A percentile compares a stretch with the other conserved stretches of the same genome.
Conservation (phyloP, 2,329 filamentous ascomycete species). For the Capronia americana region DNA sequence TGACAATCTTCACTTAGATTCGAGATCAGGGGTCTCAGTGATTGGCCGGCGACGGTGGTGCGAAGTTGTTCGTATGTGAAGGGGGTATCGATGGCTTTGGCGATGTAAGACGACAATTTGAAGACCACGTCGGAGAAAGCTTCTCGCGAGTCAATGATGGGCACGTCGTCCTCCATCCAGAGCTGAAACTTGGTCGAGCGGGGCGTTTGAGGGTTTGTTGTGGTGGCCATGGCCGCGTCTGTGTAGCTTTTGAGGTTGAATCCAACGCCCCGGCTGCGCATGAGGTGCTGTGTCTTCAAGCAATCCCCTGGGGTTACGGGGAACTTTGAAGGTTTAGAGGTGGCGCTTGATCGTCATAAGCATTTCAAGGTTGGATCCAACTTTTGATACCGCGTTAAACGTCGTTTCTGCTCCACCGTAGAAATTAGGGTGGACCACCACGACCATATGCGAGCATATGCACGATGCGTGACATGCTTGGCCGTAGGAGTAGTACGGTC, state of each 20-base stretch:
- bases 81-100: slow-evolving; percentile 49
- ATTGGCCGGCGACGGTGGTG: slow-evolving; percentile 47
- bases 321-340: neutral
- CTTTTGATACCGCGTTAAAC: neutral
- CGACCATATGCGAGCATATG: too few species aligned
- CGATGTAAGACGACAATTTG: slow-evolving; percentile 52
- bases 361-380: neutral
- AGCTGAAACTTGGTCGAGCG: slow-evolving; percentile 31
- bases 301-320: neutral
- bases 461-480: too few species aligned
- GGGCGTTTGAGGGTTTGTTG: slow-evolving; percentile 34
- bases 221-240: slow-evolving; percentile 27
- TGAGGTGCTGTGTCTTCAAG: slow-evolving; percentile 11
- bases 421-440: neutral
- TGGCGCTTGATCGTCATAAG: neutral
- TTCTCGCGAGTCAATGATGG: slow-evolving; percentile 51
- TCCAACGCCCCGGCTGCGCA: slow-evolving; percentile 28
- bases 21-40: slow-evolving; percentile 48
- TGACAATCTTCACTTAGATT: slow-evolving; percentile 51
- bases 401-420: neutral
- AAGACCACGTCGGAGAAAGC: slow-evolving; percentile 48
- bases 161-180: slow-evolving; percentile 43
- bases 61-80: slow-evolving; percentile 55
- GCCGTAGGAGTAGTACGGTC: neutral
- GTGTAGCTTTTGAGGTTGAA: slow-evolving; percentile 35